A percentile compares a stretch with the other conserved stretches of the same genome.
Conservation (phyloP, 106 monocot species). For the Hemerocallis citrina region DNA sequence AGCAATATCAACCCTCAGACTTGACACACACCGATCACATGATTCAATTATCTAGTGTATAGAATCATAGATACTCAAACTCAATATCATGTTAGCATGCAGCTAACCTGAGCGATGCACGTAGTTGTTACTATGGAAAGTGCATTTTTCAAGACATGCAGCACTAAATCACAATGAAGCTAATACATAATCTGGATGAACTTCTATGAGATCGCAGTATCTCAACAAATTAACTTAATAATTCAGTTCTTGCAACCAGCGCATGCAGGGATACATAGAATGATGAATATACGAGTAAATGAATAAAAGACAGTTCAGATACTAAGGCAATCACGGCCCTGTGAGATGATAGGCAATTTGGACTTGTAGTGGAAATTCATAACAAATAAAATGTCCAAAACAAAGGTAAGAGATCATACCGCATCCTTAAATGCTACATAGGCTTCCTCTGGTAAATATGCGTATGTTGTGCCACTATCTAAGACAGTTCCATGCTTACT, state of each 20-base stretch:
- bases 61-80: neutral
- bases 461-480: constrained; percentile 98
- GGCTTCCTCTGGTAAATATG: constrained; percentile 82
- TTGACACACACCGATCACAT: no score
- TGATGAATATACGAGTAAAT: neutral
- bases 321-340: neutral
- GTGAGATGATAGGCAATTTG: neutral
- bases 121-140: no score
- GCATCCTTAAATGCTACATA: constrained; percentile 73
- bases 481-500: constrained; percentile 78
- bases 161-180: no score
- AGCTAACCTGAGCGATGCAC: no score
- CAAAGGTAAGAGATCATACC: constrained; percentile 41
- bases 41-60: neutral
- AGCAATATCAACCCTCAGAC: no score
- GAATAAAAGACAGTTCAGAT: neutral
- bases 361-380: neutral
- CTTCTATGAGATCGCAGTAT: no score
- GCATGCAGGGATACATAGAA: neutral
- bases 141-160: no score
- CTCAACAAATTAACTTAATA: no score
- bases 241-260: no score
- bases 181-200: no score
- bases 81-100: no score
- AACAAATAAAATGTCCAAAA: neutral